These are phyloP conservation scores for Strobilomyces confusus DNA, from an alignment of 768 basidiomycete genomes.

Conservation along the genomic window DNA sequence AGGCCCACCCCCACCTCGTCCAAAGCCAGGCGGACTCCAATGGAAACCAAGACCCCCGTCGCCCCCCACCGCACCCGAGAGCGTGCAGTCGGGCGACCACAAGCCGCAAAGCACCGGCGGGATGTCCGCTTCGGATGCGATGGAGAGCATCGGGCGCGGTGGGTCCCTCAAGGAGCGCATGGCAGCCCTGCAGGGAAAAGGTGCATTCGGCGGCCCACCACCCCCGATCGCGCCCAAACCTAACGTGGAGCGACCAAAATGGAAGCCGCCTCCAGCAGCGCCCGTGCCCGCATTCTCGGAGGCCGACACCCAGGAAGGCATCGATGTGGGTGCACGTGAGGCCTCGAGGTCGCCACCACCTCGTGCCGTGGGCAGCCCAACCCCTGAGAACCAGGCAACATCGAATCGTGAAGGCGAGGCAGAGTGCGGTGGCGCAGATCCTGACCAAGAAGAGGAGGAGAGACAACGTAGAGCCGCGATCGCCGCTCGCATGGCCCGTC, in stretches of 20 bases:
- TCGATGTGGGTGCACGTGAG: slow-evolving; percentile 21
- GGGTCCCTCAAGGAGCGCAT: slow-evolving; percentile 90
- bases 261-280: slow-evolving; percentile 73
- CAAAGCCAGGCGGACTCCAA: slow-evolving; percentile 61
- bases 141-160: slow-evolving; percentile 76
- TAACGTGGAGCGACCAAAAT: slow-evolving; percentile 67
- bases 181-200: slow-evolving; percentile 86
- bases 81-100: slow-evolving; percentile 13
- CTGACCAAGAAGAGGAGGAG: slow-evolving; percentile 62
- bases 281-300: slow-evolving; percentile 35
- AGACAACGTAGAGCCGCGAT: slow-evolving; percentile 80
- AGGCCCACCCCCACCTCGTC: too few relatives aligned
- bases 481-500: slow-evolving; percentile 88
- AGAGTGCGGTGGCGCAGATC: slow-evolving; percentile 23
- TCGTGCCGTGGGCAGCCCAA: slow-evolving; percentile 15
- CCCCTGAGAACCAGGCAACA: slow-evolving; percentile 11
- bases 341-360: slow-evolving; percentile 36
- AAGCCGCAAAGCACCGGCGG: slow-evolving; percentile 33
- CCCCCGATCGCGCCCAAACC: slow-evolving; percentile 51
- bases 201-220: slow-evolving; percentile 62
- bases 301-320: slow-evolving; percentile 39
- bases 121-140: slow-evolving; percentile 85
- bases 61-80: slow-evolving; percentile 35
- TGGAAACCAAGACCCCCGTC: slow-evolving; percentile 69
- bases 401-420: slow-evolving; percentile 28